Conservation (phyloP, 306 rosid genomes). For the Gleditsia sinensis region DNA sequence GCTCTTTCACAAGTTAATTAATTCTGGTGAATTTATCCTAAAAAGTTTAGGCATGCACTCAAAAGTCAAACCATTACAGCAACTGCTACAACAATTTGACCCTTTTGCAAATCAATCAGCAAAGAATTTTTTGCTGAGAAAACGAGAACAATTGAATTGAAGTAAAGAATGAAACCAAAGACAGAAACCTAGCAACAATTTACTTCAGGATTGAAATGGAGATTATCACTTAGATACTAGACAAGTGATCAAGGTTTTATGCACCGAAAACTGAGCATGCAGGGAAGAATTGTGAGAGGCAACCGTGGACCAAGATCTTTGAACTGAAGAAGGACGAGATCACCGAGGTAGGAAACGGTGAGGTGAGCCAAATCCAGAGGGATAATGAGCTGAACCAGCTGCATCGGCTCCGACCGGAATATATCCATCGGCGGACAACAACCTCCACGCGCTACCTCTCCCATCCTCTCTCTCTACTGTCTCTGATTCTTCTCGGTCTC, state of each 20-base stretch:
- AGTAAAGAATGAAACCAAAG: neutral
- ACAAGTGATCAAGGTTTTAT: constrained; percentile 38
- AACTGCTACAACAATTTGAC: neutral
- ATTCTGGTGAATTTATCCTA: neutral
- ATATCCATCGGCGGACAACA: constrained; percentile 98
- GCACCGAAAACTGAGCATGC: neutral
- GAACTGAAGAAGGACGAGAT: constrained; percentile 90
- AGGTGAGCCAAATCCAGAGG: constrained; percentile 92
- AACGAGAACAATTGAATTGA: neutral
- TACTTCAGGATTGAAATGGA: neutral
- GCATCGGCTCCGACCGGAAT: constrained; percentile 98
- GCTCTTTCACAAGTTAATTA: constrained; percentile 5
- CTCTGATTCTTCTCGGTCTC: neutral
- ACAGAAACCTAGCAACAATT: constrained; percentile 25
- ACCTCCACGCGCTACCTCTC: constrained; percentile 57
- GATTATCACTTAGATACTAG: no score
- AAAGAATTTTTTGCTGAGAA: neutral
- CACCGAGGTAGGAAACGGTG: constrained; percentile 93
- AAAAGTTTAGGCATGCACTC: constrained; percentile 4
- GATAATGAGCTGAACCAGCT: constrained; percentile 92
- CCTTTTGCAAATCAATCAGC: constrained; percentile 22
- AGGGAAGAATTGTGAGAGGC: neutral
- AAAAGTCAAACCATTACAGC: constrained; percentile 3
- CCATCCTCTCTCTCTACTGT: constrained; percentile 50
- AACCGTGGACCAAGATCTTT: constrained; percentile 62